phyloP scores from a whole-genome alignment of 1,139 yeast genomes.

The Debaryomyces coudertii region DNA sequence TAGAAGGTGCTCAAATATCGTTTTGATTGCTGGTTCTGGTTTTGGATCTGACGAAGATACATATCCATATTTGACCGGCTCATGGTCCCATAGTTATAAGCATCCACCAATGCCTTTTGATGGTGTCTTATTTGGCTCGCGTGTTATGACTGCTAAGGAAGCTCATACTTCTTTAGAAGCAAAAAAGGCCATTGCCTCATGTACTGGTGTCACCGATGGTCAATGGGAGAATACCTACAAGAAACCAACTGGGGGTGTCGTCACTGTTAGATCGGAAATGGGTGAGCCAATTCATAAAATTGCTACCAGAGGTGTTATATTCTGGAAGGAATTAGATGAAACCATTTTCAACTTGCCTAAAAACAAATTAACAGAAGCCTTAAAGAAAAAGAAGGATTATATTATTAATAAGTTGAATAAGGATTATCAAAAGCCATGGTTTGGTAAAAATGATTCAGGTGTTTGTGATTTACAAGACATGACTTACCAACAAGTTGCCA shows the following conservation, averaged over 20 bases:
- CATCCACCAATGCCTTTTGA: constrained; percentile 99
- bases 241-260: constrained; percentile 94
- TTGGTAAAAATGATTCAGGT: constrained; percentile 75
- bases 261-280: constrained; percentile 97
- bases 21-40: constrained; percentile 96
- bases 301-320: constrained; percentile 96
- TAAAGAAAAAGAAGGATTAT: constrained; percentile 81
- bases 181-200: constrained; percentile 85
- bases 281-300: constrained; percentile 99
- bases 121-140: constrained; percentile 93
- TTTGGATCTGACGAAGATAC: constrained; percentile 97
- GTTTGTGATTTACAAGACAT: constrained; percentile 91
- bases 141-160: constrained; percentile 97
- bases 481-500: constrained; percentile 92
- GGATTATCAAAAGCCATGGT: constrained; percentile 98
- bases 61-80: constrained; percentile 95
- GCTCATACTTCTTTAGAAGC: constrained; percentile 94
- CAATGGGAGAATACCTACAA: constrained; percentile 95
- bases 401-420: constrained; percentile 84
- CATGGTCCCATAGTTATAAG: constrained; percentile 83
- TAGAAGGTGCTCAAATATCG: constrained; percentile 87
- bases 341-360: constrained; percentile 91
- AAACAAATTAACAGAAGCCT: constrained; percentile 80
- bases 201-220: constrained; percentile 85
- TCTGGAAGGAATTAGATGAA: constrained; percentile 97